Base-by-base conservation (phyloP, 2,329 filamentous ascomycete species). In the Esteya vermicola region DNA sequence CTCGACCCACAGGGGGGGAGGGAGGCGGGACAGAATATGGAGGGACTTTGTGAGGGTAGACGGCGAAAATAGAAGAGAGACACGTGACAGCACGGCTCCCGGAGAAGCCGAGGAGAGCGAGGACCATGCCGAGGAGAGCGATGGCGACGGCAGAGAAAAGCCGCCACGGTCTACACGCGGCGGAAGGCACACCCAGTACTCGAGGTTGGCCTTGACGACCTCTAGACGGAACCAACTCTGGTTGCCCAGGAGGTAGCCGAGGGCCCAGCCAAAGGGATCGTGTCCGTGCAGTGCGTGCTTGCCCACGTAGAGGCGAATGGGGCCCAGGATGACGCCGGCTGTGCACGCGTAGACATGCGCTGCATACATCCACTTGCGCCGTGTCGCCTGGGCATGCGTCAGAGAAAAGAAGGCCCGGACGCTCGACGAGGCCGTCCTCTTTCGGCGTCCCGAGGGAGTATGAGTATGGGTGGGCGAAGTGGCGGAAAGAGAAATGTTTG, bases 251-350 rank as follows among this genome's bases (percentile, higher is more conserved):
- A 95, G 63, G 57, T 98, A 98, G 2, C 85, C 81, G 10, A 95
- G 58, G 0, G 85, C 88, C 91, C 91, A 98, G 3, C 89, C 85
- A 33, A 98, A 74, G 0, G 91, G 86, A 50, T 98, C 91, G 38
- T 76, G 63, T 14, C 75, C 76, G 26, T 69, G 53, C 2, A 98
- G 65, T 13, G 85, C 86, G 45, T 72, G 66, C 33, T 62, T 59
- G 30, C 70, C 61, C 37, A 96, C 75, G 48, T 85, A 81, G 3
- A 66, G 64, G 40, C 86, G 74, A 22, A 96, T 70, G 0, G 78
- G 81, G 4, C 76, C 59, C 4, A 94, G 59, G 39, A 93, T 73
- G 25, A 85, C 72, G 1, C 63, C 51, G 9, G 78, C 39, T 8
- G 93, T 73, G 36, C 75, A 70, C 1, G 66, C 43, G 55, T 95